Base-by-base conservation (phyloP, 164 flowering plant genomes). In the Brasenia schreberi region DNA sequence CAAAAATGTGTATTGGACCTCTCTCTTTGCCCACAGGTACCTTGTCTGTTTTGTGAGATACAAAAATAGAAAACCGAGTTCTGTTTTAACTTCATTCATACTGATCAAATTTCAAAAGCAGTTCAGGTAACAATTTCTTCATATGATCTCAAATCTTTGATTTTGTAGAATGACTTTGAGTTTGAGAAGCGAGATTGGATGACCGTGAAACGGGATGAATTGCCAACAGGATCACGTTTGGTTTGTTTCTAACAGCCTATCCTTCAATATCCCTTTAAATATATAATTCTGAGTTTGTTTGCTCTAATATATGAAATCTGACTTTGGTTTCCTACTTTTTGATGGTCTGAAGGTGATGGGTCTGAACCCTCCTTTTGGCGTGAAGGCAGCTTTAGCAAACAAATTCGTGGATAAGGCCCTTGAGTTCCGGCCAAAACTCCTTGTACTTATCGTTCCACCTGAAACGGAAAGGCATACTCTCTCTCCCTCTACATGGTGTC, bases 331-430 rank as follows among this genome's bases (percentile, higher is more conserved):
- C 53, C 27, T 23, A 23, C 0, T 16, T 58, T 17, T 7, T 5
- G 5, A 39, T 60, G n/a, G 33, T n/a, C 0, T 42, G 62, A 17
- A 94, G 97, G 78, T 94, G 62, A 87, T 94, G 87, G 97, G 93
- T 12, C 79, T 94, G 59, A 91, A 86, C 77, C 96, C 97, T 64
- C 99, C 97, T 23, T 91, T 94, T 75, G 99, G 97, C 62, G 78
- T 81, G 5, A 82, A 84, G 64, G 85, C 87, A 18, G 56, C 77
- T 45, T 79, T 85, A 64, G 99, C 96, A 12, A 88, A 91, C 79
- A 71, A 78, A 78, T 91, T 87, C 71, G 82, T 94, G 42, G 68
- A 84, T 42, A 85, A 88, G 79, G 99, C 96, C 70, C 96, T 91
- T 19, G 78, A 84, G 76, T 94, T 94, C 76, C 80, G 81, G 43